Base-by-base conservation (phyloP, 352 stramenopile genomes). In the Phytophthora foliorum region DNA sequence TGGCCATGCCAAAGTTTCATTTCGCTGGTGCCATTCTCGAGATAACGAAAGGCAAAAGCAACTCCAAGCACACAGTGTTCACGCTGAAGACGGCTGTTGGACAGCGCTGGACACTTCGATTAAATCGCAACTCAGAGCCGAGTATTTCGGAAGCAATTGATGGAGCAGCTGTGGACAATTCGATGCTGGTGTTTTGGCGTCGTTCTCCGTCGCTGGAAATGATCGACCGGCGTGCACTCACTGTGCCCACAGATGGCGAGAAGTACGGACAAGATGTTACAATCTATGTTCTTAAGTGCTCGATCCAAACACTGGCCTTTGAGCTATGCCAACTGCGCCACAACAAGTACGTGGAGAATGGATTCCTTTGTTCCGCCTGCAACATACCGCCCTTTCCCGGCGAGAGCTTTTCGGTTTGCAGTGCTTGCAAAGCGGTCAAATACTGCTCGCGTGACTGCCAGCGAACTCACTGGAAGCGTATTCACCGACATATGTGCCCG, bases 401-500 rank as follows among this genome's bases (percentile, higher is more conserved):
- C 5, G 52, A 56, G 11, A 21, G 60, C 13, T 56, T 80, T 27
- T 74, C 53, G 17, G 13, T 45, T 44, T 80, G 72, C 57, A 44
- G 72, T n/a, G 57, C 63, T 7, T 80, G 72, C 29, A 77, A 75
- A 59, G 17, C 32, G 5, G 56, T 75, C 14, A 72, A 72, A 24
- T 80, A 80, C 19, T 80, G 72, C 21, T 65, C 72, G 13, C 63
- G 72, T 21, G 63, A 80, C 19, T 77, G 72, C 36, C 72, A 80
- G 25, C 48, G 48, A 39, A 49, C 63, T 17, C 72, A 80, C 51
- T 80, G 72, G 72, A 80, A 80, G 49, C 57, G 62, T 16, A 63
- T 67, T 24, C 72, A 80, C 45, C 63, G 68, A 27, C 42, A 67
- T 31, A 72, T 80, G 68, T 80, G 72, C 34, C 45, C 66, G 51